phyloP scores from a whole-genome alignment of 1,284 basidiomycete species.

The Jaminaea rosea region DNA sequence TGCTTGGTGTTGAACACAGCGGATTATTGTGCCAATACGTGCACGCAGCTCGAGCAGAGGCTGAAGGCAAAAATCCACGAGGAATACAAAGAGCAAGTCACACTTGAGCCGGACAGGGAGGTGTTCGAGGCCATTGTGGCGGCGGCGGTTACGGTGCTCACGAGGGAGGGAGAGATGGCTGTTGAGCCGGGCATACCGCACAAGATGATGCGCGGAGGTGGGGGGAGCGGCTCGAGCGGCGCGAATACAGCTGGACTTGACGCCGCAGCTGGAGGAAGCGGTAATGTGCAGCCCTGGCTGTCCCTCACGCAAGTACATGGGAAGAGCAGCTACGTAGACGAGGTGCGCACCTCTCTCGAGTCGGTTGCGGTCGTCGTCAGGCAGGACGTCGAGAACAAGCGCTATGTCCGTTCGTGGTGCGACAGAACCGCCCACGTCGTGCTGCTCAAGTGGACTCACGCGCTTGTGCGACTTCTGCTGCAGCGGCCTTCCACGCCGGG shows the following conservation, averaged over 20 bases:
- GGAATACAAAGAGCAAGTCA: constrained; percentile 67
- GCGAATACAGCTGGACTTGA: too few species aligned
- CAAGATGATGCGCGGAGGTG: too few species aligned
- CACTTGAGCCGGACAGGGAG: constrained; percentile 75
- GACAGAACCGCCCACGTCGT: constrained; percentile 35
- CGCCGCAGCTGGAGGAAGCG: too few species aligned
- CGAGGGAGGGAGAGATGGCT: constrained; percentile 25
- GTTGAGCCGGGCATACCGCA: constrained; percentile 46
- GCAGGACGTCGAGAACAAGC: constrained; percentile 43
- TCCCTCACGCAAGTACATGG: constrained; percentile 14
- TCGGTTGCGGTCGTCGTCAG: constrained; percentile 38
- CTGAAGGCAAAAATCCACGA: constrained; percentile 69
- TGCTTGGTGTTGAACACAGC: constrained; percentile 82
- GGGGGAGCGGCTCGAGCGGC: too few species aligned
- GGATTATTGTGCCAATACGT: constrained; percentile 90
- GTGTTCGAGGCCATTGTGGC: constrained; percentile 59
- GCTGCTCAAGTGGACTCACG: constrained; percentile 21
- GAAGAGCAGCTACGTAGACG: constrained; percentile 33
- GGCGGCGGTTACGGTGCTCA: constrained; percentile 26
- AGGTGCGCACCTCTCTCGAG: constrained; percentile 34
- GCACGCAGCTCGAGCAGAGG: constrained; percentile 83
- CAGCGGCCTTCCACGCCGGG: too few species aligned
- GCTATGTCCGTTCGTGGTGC: constrained; percentile 41
- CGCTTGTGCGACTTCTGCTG: constrained; percentile 28
- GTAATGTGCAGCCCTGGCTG: constrained; percentile 33